phyloP scores from a whole-genome alignment of 1,284 basidiomycete genomes.

The Ustilago trichophora region DNA sequence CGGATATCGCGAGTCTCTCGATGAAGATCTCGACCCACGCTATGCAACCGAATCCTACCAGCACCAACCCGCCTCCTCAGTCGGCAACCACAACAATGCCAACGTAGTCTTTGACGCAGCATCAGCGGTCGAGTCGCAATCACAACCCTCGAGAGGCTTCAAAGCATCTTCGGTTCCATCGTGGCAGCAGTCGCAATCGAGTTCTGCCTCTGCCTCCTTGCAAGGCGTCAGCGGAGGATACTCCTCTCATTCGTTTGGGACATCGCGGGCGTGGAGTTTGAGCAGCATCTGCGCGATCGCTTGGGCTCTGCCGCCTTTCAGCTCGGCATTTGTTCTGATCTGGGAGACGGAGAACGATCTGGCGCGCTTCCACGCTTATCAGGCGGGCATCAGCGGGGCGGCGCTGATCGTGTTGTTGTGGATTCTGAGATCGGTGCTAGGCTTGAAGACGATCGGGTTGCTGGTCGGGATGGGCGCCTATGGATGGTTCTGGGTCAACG shows the following conservation, averaged over 20 bases:
- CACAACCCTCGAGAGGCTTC: slow-evolving; percentile 12
- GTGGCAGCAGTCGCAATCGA: slow-evolving; percentile 17
- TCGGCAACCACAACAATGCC: too few species aligned
- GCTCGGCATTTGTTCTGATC: slow-evolving; percentile 51
- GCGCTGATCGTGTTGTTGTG: slow-evolving; percentile 44
- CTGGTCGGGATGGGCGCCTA: slow-evolving; percentile 54
- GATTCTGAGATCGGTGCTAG: slow-evolving; percentile 47
- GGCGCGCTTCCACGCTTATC: slow-evolving; percentile 60
- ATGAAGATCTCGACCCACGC: slow-evolving; percentile 50
- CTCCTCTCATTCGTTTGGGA: slow-evolving; percentile 32
- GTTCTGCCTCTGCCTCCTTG: too few species aligned
- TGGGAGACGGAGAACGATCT: slow-evolving; percentile 60
- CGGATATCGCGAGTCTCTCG: slow-evolving; percentile 39
- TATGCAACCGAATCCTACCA: slow-evolving; percentile 58
- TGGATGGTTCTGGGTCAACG: slow-evolving; percentile 62
- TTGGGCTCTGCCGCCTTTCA: slow-evolving; percentile 57
- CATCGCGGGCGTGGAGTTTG: slow-evolving; percentile 46
- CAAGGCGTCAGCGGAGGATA: slow-evolving; percentile 10
- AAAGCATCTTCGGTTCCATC: not conserved
- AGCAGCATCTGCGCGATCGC: slow-evolving; percentile 51
- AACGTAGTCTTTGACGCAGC: slow-evolving; percentile 44
- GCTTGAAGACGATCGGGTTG: slow-evolving; percentile 56
- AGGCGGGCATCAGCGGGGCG: slow-evolving; percentile 52
- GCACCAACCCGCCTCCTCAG: slow-evolving; percentile 31
- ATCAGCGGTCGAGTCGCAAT: slow-evolving; percentile 33